These are phyloP conservation scores for Botrytis squamosa DNA, from an alignment of 2,329 filamentous ascomycete genomes.

Conservation along the genomic window DNA sequence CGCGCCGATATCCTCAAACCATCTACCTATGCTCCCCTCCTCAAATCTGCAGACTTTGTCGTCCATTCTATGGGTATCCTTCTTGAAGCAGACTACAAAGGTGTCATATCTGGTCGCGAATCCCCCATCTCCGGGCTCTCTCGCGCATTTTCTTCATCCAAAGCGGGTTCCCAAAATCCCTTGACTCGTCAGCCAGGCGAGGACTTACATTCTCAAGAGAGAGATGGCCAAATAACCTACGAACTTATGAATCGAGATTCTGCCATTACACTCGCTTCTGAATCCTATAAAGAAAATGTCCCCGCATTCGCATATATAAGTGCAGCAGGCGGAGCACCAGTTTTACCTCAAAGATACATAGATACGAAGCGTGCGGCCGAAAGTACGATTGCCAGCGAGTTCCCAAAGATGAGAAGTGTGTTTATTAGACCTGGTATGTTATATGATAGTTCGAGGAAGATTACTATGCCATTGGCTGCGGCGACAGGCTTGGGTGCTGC, in stretches of 20 bases:
- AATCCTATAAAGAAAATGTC: slow-evolving; percentile 64
- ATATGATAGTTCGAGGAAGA: slow-evolving; percentile 77
- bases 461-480: slow-evolving; percentile 83
- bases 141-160: slow-evolving; percentile 71
- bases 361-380: slow-evolving; percentile 91
- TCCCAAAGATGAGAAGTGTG: slow-evolving; percentile 73
- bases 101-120: slow-evolving; percentile 78
- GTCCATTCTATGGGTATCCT: slow-evolving; percentile 96
- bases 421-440: slow-evolving; percentile 86
- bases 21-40: slow-evolving; percentile 78
- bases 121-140: slow-evolving; percentile 75
- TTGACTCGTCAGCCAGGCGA: slow-evolving; percentile 60
- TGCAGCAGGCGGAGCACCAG: slow-evolving; percentile 79
- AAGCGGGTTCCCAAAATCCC: slow-evolving; percentile 66
- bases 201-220: slow-evolving; percentile 63
- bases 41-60: slow-evolving; percentile 77
- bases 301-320: slow-evolving; percentile 83
- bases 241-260: slow-evolving; percentile 95
- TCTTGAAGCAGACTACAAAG: slow-evolving; percentile 97
- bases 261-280: slow-evolving; percentile 79
- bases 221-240: slow-evolving; percentile 81
- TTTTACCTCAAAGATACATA: slow-evolving; percentile 84
- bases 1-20: slow-evolving; percentile 66
- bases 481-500: slow-evolving; percentile 71
- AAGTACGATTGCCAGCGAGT: slow-evolving; percentile 66